Percentiles rank a stretch among this genome's conserved stretches.
Conservation (phyloP, 805 yeast species). For the Yamadazyma takamatsuzukensis region DNA sequence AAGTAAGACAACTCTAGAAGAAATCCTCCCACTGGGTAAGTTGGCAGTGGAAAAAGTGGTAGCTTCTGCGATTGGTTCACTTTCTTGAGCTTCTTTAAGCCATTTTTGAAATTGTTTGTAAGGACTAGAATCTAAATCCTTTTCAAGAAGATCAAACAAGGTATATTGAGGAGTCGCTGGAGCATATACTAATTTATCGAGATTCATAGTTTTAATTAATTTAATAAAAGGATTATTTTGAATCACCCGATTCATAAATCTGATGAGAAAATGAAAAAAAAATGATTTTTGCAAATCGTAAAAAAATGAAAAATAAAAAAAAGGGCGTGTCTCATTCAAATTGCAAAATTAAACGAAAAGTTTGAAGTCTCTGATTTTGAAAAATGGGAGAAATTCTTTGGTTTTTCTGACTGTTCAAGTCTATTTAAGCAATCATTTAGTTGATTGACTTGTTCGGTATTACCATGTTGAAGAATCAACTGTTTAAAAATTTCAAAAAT, state of each 20-base stretch:
- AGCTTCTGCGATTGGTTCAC: slow-evolving; percentile 73
- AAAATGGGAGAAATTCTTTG: too few species aligned
- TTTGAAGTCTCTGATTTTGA: too few species aligned
- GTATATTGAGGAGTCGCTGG: slow-evolving; percentile 88
- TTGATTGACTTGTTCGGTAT: slow-evolving; percentile 25
- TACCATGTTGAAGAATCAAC: slow-evolving; percentile 41
- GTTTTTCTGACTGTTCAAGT: slow-evolving; percentile 33
- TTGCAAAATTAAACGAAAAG: too few species aligned
- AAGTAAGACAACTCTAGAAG: slow-evolving; percentile 78
- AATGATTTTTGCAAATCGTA: too few species aligned
- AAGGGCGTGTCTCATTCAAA: too few species aligned
- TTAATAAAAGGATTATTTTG: too few species aligned
- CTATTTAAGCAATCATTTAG: slow-evolving; percentile 22
- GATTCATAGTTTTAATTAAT: slow-evolving; percentile 9
- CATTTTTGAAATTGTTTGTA: slow-evolving; percentile 76
- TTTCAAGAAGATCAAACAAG: slow-evolving; percentile 54
- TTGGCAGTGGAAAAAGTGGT: slow-evolving; percentile 85
- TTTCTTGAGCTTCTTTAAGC: slow-evolving; percentile 73
- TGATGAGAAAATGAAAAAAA: too few species aligned
- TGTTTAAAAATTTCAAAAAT: slow-evolving; percentile 59
- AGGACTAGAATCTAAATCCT: slow-evolving; percentile 57
- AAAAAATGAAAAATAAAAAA: too few species aligned
- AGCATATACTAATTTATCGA: slow-evolving; percentile 50
- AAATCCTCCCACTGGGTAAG: slow-evolving; percentile 86
- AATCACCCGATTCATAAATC: too few species aligned